phyloP scores from a whole-genome alignment of 352 stramenopile species.

The Phytophthora pinifolia region DNA sequence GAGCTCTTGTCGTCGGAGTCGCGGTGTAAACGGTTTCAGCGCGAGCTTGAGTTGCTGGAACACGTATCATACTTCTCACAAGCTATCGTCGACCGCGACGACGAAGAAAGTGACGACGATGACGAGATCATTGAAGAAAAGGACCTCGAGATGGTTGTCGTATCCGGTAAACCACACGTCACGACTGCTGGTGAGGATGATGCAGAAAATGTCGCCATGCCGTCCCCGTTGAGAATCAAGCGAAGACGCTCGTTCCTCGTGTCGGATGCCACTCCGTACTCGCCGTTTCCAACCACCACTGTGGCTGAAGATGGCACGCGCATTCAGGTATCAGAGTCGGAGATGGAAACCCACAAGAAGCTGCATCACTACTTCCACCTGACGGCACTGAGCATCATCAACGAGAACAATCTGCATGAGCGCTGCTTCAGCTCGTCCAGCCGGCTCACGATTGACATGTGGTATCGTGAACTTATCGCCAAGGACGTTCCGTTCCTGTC shows the following conservation, averaged over 20 bases:
- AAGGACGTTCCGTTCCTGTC: constrained; percentile 72
- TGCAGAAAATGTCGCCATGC: constrained; percentile 8
- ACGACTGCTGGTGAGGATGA: constrained; percentile 1
- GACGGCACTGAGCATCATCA: constrained; percentile 84
- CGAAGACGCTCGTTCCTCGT: constrained; percentile 28
- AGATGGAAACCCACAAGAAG: constrained; percentile 79
- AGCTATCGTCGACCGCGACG: constrained; percentile 63
- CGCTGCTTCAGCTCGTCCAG: constrained; percentile 80
- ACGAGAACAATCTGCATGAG: constrained; percentile 84
- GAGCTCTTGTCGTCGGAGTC: constrained; percentile 61
- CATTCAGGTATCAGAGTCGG: constrained; percentile 49
- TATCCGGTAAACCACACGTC: constrained; percentile 6
- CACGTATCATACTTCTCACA: constrained; percentile 76
- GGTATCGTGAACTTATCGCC: constrained; percentile 78
- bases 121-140: constrained; percentile 44
- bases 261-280: constrained; percentile 30
- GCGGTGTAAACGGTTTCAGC: constrained; percentile 68
- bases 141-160: constrained; percentile 9
- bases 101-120: constrained; percentile 68
- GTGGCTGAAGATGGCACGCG: constrained; percentile 34
- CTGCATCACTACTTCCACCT: constrained; percentile 89
- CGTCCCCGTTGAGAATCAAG: constrained; percentile 21
- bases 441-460: constrained; percentile 80
- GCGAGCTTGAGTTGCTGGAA: constrained; percentile 73
- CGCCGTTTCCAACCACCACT: constrained; percentile 35